phyloP scores from a whole-genome alignment of 2,329 filamentous ascomycete genomes.

The Colletotrichum godetiae region DNA sequence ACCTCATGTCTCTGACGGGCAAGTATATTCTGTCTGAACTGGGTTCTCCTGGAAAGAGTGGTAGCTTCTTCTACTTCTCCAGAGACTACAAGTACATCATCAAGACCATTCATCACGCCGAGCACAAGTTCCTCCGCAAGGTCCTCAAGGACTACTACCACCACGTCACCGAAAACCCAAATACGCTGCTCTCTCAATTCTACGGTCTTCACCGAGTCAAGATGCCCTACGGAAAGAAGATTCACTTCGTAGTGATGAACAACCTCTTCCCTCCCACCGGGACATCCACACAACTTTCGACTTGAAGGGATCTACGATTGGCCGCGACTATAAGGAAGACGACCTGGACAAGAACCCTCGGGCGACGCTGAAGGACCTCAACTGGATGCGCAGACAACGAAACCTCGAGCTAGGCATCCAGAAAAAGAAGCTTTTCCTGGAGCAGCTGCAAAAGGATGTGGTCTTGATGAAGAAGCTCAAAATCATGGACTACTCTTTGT shows the following conservation, averaged over 20 bases:
- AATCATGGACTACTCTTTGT: constrained; percentile 98
- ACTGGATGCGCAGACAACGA: constrained; percentile 89
- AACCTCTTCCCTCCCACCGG: constrained; percentile 95
- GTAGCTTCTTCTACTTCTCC: constrained; percentile 99
- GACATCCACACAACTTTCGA: constrained; percentile 99
- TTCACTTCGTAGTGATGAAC: constrained; percentile 99
- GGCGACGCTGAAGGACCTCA: constrained; percentile 94
- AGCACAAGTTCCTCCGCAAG: constrained; percentile 88
- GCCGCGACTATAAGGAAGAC: constrained; percentile 90
- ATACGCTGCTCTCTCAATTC: constrained; percentile 96
- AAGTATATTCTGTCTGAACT: constrained; percentile 99
- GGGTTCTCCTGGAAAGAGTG: constrained; percentile 96
- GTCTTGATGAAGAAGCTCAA: constrained; percentile 85
- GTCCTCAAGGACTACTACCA: constrained; percentile 92
- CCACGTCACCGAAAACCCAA: constrained; percentile 92
- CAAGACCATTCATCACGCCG: constrained; percentile 97
- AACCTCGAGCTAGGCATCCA: constrained; percentile 88
- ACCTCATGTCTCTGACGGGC: constrained; percentile 96
- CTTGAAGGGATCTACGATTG: constrained; percentile 94
- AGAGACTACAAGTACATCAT: constrained; percentile 99
- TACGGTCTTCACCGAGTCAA: constrained; percentile 98
- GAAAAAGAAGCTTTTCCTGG: constrained; percentile 89
- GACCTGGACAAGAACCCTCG: constrained; percentile 88
- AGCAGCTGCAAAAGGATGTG: constrained; percentile 90
- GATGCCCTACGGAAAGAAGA: constrained; percentile 97